A percentile compares a stretch with the other conserved stretches of the same genome.
phyloP scores from a whole-genome alignment of 139 green algal species.

The Coelastrella sp. region DNA sequence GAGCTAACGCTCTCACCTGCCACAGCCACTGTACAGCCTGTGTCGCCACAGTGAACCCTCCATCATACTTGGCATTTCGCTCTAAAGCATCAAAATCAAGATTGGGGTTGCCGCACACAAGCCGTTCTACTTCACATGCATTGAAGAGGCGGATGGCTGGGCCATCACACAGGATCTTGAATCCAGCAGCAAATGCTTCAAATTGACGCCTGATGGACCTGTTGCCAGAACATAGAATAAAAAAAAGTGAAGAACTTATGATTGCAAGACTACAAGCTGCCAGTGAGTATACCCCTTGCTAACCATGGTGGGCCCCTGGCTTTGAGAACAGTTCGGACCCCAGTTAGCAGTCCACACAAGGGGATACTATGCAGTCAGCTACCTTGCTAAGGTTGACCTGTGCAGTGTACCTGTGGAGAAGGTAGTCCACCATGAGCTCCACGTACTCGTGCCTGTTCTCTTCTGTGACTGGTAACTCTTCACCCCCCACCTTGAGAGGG shows the following conservation, averaged over 20 bases:
- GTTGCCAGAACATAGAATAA: no score
- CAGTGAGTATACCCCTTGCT: not conserved
- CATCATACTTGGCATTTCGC: constrained; percentile 88
- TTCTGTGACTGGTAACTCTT: constrained; percentile 83
- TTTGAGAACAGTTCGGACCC: not conserved
- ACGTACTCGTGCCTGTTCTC: constrained; percentile 91
- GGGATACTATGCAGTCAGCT: no score
- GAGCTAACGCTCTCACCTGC: constrained; percentile 60
- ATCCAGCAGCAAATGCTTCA: constrained; percentile 86
- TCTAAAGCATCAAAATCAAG: constrained; percentile 93
- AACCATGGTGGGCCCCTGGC: not conserved
- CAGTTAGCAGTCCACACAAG: no score
- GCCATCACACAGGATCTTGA: constrained; percentile 88
- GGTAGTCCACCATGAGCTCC: constrained; percentile 81
- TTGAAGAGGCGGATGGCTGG: constrained; percentile 92
- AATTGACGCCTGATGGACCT: constrained; percentile 76
- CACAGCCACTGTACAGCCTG: constrained; percentile 85
- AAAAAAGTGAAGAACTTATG: no score
- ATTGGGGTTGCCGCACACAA: constrained; percentile 88
- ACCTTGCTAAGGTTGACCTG: no score
- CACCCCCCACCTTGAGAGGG: constrained; percentile 67
- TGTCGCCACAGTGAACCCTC: constrained; percentile 74
- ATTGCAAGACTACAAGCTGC: no score
- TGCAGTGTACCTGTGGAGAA: constrained; percentile 67
- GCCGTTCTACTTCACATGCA: constrained; percentile 71